A percentile compares a stretch with the other conserved stretches of the same genome.
These are phyloP conservation scores for Xerocomellus chrysenteron DNA, from an alignment of 768 basidiomycete genomes.

Conservation along the genomic window DNA sequence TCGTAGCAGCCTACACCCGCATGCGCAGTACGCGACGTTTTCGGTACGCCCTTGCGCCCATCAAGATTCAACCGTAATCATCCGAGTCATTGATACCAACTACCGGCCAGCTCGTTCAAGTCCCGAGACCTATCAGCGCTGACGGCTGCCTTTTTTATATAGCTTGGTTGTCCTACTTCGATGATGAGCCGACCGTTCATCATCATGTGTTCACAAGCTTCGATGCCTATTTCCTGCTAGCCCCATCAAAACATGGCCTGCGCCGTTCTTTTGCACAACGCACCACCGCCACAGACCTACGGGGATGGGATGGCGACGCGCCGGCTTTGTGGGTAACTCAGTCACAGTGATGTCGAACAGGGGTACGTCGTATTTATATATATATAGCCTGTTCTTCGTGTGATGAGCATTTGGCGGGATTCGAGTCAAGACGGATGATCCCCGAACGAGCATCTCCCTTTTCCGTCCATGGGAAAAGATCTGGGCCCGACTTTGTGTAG, in stretches of 20 bases:
- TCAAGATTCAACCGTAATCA: neutral
- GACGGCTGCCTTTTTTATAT: neutral
- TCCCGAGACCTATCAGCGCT: neutral
- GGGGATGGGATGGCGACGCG: neutral
- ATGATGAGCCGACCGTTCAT: neutral
- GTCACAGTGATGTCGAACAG: neutral
- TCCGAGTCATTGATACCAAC: neutral
- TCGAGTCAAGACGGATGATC: neutral
- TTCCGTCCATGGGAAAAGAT: constrained; percentile 3
- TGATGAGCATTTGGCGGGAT: neutral
- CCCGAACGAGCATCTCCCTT: neutral
- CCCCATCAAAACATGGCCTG: neutral
- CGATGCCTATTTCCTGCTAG: neutral
- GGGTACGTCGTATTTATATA: neutral
- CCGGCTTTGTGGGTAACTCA: neutral
- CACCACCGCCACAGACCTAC: neutral
- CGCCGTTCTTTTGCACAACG: neutral
- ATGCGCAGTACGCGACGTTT: neutral
- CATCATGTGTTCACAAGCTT: neutral
- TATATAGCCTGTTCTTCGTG: neutral
- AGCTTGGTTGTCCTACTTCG: neutral
- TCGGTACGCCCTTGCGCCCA: neutral
- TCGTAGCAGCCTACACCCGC: neutral
- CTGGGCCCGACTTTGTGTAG: neutral
- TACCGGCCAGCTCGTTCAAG: neutral